Percentiles rank a stretch among this genome's conserved stretches.
Evolutionary conservation across 2,329 filamentous ascomycete genomes (phyloP).

Genomic region (Colletotrichum simmondsii): DNA sequence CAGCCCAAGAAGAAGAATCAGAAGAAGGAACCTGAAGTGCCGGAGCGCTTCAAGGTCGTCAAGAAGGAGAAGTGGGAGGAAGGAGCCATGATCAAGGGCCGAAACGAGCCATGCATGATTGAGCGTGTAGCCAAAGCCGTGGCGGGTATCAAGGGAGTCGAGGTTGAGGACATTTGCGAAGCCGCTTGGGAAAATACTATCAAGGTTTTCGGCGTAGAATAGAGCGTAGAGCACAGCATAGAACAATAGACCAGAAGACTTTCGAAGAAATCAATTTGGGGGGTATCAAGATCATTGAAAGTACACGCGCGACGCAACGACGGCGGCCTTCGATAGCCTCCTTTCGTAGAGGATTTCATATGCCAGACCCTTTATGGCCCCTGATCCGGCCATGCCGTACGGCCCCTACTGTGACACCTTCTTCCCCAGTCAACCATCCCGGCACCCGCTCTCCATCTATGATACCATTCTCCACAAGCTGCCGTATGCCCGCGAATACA

Average conservation of each 20-base stretch:
- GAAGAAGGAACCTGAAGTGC: slow-evolving; percentile 73
- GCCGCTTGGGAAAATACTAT: slow-evolving; percentile 86
- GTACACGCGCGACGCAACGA: not conserved
- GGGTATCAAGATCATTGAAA: slow-evolving; percentile 21
- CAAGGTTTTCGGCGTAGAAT: slow-evolving; percentile 80
- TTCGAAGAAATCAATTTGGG: not conserved
- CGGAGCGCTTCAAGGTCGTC: slow-evolving; percentile 80
- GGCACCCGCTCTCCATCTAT: slow-evolving; percentile 84
- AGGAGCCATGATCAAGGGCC: slow-evolving; percentile 90
- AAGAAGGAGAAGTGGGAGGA: slow-evolving; percentile 97
- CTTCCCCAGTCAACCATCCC: slow-evolving; percentile 91
- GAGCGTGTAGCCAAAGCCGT: slow-evolving; percentile 89
- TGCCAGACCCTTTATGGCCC: slow-evolving; percentile 66
- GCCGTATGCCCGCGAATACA: slow-evolving; percentile 83
- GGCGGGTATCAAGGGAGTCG: slow-evolving; percentile 83
- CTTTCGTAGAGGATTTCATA: slow-evolving; percentile 45
- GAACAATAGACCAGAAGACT: slow-evolving; percentile 55
- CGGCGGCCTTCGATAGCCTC: not conserved
- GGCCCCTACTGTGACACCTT: slow-evolving; percentile 79
- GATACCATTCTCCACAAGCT: slow-evolving; percentile 80
- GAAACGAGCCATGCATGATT: slow-evolving; percentile 93
- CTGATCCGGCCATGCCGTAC: slow-evolving; percentile 75
- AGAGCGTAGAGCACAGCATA: slow-evolving; percentile 58
- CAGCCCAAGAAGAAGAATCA: slow-evolving; percentile 59
- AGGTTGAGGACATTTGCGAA: slow-evolving; percentile 85